Percentiles rank a stretch among this genome's conserved stretches.
phyloP scores from a whole-genome alignment of 2,329 filamentous ascomycete genomes.

The Colletotrichum noveboracense region DNA sequence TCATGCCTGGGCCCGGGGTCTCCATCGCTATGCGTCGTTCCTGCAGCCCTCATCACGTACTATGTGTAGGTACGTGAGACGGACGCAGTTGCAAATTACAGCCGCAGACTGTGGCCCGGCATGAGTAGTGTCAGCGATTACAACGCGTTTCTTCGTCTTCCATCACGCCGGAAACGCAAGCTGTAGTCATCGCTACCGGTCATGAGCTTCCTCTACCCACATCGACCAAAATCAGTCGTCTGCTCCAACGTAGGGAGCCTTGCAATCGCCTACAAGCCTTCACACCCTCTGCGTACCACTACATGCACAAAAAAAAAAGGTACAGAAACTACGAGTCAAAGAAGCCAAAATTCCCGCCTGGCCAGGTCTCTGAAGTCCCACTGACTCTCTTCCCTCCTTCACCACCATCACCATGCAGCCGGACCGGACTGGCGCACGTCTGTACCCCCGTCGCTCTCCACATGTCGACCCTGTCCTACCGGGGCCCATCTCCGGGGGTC shows the following conservation, averaged over 20 bases:
- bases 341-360: not conserved
- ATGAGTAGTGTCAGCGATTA: not conserved
- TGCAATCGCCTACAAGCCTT: not conserved
- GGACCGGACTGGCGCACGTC: not conserved
- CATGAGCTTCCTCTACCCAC: not conserved
- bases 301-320: not conserved
- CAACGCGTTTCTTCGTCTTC: not conserved
- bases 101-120: not conserved
- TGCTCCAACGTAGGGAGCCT: not conserved
- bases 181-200: not conserved
- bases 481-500: conserved; percentile 8
- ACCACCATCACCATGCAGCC: not conserved
- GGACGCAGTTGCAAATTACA: not conserved
- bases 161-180: not conserved
- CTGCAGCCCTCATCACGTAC: conserved; percentile 8
- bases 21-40: not conserved
- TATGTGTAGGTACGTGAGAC: not conserved
- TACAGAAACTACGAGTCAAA: not conserved
- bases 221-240: not conserved
- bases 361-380: not conserved
- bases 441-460: conserved; percentile 1
- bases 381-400: not conserved
- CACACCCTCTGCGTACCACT: not conserved
- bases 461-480: conserved; percentile 10
- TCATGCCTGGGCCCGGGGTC: not conserved